A percentile compares a stretch with the other conserved stretches of the same genome.
Evolutionary conservation across 2,329 filamentous ascomycete genomes (phyloP).

Genomic region (Stagonosporopsis tanaceti): DNA sequence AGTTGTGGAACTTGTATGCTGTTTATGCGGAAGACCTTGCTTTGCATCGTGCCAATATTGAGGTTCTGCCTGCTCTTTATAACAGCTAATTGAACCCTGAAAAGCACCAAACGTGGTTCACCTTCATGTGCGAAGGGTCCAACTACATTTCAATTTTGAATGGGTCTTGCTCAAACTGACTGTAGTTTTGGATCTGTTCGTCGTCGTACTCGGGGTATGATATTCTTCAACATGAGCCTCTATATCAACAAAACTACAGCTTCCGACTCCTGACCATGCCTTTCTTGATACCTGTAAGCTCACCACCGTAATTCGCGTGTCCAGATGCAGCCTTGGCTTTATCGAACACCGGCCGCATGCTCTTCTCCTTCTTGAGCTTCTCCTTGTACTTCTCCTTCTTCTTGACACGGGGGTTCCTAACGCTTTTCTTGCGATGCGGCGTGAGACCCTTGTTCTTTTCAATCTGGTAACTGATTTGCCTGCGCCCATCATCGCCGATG

Average conservation of each 20-base stretch:
- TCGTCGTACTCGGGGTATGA: slow-evolving; percentile 4
- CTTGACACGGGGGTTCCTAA: slow-evolving; percentile 94
- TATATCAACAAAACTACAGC: slow-evolving; percentile 62
- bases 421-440: slow-evolving; percentile 90
- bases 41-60: too few relatives aligned
- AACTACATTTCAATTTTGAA: background rate
- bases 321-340: slow-evolving; percentile 78
- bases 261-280: slow-evolving; percentile 93
- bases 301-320: slow-evolving; percentile 74
- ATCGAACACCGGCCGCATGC: slow-evolving; percentile 85
- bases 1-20: too few relatives aligned
- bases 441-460: slow-evolving; percentile 97
- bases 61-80: too few relatives aligned
- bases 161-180: background rate
- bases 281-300: slow-evolving; percentile 94
- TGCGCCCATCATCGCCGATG: slow-evolving; percentile 83
- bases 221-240: background rate
- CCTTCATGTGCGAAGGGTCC: too few relatives aligned
- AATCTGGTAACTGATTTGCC: slow-evolving; percentile 92
- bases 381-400: slow-evolving; percentile 96
- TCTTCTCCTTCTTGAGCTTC: slow-evolving; percentile 96
- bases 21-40: too few relatives aligned
- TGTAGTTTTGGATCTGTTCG: too few relatives aligned
- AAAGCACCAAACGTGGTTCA: too few relatives aligned
- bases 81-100: too few relatives aligned